phyloP scores from a whole-genome alignment of 1,284 basidiomycete species.

The Cryptococcus deneoformans region DNA sequence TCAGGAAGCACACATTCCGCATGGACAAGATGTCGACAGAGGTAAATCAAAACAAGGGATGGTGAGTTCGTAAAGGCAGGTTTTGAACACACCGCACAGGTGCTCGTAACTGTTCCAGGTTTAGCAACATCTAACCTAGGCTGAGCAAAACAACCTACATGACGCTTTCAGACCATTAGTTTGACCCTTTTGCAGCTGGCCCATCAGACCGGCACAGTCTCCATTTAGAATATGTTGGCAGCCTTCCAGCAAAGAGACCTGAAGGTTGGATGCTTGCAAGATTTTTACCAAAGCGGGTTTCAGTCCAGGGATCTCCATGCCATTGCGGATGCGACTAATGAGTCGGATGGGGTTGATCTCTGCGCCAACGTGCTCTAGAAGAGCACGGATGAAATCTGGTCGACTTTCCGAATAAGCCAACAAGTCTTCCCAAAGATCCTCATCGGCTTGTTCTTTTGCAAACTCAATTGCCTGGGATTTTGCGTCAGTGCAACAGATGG shows the following conservation, averaged over 20 bases:
- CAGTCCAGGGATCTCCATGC: conserved; percentile 91
- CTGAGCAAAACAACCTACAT: conserved; percentile 53
- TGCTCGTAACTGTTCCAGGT: conserved; percentile 54
- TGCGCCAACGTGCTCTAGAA: conserved; percentile 92
- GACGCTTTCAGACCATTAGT: conserved; percentile 70
- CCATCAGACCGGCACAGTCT: conserved; percentile 72
- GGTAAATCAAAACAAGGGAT: conserved; percentile 61
- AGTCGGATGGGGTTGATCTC: conserved; percentile 95
- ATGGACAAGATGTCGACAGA: conserved; percentile 84
- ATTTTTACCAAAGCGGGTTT: conserved; percentile 96
- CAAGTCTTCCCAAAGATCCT: conserved; percentile 97
- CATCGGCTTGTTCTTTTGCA: conserved; percentile 94
- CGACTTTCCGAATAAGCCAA: conserved; percentile 90
- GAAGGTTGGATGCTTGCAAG: conserved; percentile 88
- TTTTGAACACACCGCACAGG: conserved; percentile 64
- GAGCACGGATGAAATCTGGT: conserved; percentile 93
- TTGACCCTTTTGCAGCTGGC: conserved; percentile 68
- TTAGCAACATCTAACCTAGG: conserved; percentile 1
- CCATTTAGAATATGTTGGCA: conserved; percentile 81
- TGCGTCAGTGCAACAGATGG: background rate
- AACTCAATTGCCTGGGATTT: conserved; percentile 84
- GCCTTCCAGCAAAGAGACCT: conserved; percentile 76
- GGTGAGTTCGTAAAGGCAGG: conserved; percentile 56
- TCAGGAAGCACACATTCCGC: conserved; percentile 57
- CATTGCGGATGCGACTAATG: conserved; percentile 91